Percentiles rank a stretch among this genome's conserved stretches.
phyloP scores from a whole-genome alignment of 345 rosid genomes.

The Iberis pinnata region DNA sequence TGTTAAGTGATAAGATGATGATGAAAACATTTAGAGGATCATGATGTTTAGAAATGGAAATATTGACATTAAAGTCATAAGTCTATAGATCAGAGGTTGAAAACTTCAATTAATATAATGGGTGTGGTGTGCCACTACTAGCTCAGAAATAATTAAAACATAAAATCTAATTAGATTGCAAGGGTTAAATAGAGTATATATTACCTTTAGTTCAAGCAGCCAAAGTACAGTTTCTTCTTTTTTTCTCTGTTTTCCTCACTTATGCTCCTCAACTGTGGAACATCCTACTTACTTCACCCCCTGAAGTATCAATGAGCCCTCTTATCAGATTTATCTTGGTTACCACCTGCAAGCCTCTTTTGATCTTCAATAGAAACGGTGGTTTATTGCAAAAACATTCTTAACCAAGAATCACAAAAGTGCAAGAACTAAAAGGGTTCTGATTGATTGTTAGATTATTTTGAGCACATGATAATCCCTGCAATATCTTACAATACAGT shows the following conservation, averaged over 20 bases:
- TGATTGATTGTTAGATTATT: neutral
- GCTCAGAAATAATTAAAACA: constrained; percentile 12
- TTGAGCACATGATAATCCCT: neutral
- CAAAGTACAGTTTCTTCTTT: neutral
- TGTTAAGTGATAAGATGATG: constrained; percentile 12
- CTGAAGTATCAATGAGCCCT: neutral
- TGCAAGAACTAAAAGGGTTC: constrained; percentile 5
- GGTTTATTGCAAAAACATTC: constrained; percentile 2
- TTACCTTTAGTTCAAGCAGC: constrained; percentile 14
- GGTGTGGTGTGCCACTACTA: constrained; percentile 29
- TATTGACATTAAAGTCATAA: constrained; percentile 7
- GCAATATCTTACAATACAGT: neutral
- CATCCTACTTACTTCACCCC: neutral
- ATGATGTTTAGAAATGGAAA: constrained; percentile 13
- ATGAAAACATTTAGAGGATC: constrained; percentile 9
- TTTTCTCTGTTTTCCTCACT: constrained; percentile 5
- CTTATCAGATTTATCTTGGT: constrained; percentile 7
- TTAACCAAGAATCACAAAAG: constrained; percentile 1
- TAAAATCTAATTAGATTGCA: constrained; percentile 24
- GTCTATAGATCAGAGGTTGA: constrained; percentile 24
- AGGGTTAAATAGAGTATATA: constrained; percentile 11
- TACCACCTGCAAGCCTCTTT: constrained; percentile 7
- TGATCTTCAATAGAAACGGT: neutral
- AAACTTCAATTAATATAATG: constrained; percentile 25
- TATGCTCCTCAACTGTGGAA: neutral